phyloP scores from a whole-genome alignment of 2,329 filamentous ascomycete genomes.

The Fusarium sp. region DNA sequence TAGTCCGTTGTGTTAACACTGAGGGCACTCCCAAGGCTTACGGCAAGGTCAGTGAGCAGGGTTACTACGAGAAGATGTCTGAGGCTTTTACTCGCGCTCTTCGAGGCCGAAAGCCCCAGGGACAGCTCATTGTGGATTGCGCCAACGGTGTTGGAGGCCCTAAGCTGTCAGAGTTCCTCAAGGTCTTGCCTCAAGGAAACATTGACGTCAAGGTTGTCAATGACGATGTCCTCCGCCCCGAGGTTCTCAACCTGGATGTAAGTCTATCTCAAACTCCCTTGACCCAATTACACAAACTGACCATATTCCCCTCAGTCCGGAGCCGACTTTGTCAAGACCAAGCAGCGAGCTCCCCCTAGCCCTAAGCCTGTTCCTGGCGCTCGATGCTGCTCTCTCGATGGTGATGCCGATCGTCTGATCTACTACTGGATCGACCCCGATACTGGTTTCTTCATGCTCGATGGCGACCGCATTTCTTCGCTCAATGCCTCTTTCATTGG shows the following conservation, averaged over 20 bases:
- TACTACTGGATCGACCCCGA: conserved; percentile 93
- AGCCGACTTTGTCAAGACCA: conserved; percentile 97
- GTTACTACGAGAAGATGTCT: conserved; percentile 94
- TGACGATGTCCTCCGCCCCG: conserved; percentile 90
- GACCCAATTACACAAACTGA: conserved; percentile 18
- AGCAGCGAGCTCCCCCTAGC: conserved; percentile 87
- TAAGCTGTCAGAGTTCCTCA: conserved; percentile 88
- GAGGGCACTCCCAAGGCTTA: conserved; percentile 88
- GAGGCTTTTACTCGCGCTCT: conserved; percentile 88
- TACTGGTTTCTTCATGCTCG: conserved; percentile 89
- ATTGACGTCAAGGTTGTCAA: conserved; percentile 91
- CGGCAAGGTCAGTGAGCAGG: conserved; percentile 87
- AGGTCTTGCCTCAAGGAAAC: conserved; percentile 79
- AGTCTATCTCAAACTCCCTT: conserved; percentile 48
- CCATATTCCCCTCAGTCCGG: conserved; percentile 72
- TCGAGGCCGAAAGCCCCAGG: conserved; percentile 79
- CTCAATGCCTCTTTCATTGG: conserved; percentile 94
- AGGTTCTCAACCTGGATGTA: conserved; percentile 89
- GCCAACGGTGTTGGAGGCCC: conserved; percentile 97
- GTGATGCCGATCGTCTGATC: conserved; percentile 94
- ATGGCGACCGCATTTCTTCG: conserved; percentile 96
- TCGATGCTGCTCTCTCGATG: conserved; percentile 91
- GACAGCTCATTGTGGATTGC: conserved; percentile 87
- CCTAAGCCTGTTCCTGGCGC: conserved; percentile 82
- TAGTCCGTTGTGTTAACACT: conserved; percentile 95